These are phyloP conservation scores for Penicillium sp. DNA, from an alignment of 2,329 filamentous ascomycete species.

Conservation along the genomic window DNA sequence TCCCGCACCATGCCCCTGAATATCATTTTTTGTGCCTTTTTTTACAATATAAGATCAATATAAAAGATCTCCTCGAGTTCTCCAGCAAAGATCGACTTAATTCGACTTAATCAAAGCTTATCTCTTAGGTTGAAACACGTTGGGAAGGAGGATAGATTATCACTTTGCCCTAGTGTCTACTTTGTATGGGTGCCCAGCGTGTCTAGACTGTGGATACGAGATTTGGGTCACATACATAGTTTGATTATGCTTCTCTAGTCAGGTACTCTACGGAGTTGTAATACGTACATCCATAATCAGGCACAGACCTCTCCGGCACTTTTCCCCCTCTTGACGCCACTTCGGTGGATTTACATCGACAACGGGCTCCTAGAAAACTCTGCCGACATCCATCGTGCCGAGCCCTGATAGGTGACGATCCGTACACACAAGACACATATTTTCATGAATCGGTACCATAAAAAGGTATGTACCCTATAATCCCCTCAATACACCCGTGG, in stretches of 20 bases:
- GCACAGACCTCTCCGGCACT: not conserved
- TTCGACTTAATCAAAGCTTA: constrained; percentile 4
- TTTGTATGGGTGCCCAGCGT: not conserved
- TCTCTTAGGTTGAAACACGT: not conserved
- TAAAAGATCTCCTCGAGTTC: not conserved
- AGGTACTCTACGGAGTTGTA: not conserved
- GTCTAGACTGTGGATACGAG: constrained; percentile 4
- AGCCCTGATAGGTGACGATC: not conserved
- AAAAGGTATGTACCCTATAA: not conserved
- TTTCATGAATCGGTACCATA: not conserved
- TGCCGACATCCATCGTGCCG: constrained; percentile 4
- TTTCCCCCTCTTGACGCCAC: not conserved
- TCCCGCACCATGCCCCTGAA: constrained; percentile 3
- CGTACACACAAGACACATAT: not conserved
- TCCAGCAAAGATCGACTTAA: not conserved
- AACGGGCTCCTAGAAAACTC: not conserved
- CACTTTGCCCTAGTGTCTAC: not conserved
- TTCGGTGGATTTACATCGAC: not conserved
- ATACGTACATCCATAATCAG: not conserved
- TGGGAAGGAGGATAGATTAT: constrained; percentile 6
- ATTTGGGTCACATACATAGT: not conserved
- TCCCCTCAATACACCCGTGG: not conserved
- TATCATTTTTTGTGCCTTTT: not conserved
- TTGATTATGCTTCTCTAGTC: constrained; percentile 1
- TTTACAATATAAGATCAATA: not conserved